Percentiles rank a stretch among this genome's conserved stretches.
These are phyloP conservation scores for Globisporangium lucens DNA, from an alignment of 352 stramenopile genomes.

Conservation along the genomic window DNA sequence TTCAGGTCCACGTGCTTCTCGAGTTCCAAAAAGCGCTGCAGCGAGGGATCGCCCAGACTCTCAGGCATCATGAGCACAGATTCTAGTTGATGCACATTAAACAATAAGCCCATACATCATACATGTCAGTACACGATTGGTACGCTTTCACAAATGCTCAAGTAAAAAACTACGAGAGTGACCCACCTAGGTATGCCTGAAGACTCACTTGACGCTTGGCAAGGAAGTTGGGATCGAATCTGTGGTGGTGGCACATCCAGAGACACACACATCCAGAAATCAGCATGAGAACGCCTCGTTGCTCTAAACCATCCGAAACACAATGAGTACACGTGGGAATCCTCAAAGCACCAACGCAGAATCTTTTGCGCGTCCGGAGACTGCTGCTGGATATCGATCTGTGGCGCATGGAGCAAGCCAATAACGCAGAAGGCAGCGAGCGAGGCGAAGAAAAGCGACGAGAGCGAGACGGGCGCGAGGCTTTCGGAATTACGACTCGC, in stretches of 20 bases:
- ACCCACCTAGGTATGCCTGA: conserved; percentile 68
- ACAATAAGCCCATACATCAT: neutral
- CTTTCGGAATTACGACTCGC: conserved; percentile 15
- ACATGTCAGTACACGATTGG: neutral
- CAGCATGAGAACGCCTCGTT: neutral
- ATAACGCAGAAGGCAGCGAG: neutral
- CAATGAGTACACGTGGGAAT: conserved; percentile 11
- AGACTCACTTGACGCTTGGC: conserved; percentile 70
- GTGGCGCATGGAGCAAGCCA: neutral
- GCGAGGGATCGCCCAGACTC: conserved; percentile 70
- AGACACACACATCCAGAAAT: conserved; percentile 9
- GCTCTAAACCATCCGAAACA: neutral
- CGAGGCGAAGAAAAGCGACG: neutral
- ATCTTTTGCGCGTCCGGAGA: neutral
- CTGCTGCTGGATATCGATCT: neutral
- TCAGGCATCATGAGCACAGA: conserved; percentile 60
- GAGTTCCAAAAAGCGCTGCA: conserved; percentile 78
- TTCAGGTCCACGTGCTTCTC: conserved; percentile 76
- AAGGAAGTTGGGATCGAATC: conserved; percentile 84
- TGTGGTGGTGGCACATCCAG: conserved; percentile 13
- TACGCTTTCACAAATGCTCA: no score
- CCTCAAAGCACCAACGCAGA: conserved; percentile 30
- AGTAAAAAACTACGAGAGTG: neutral
- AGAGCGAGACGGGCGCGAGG: conserved; percentile 9
- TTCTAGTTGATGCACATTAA: conserved; percentile 21